Conservation (phyloP, 2,329 filamentous ascomycete species). For the Verticillium klebahnii region DNA sequence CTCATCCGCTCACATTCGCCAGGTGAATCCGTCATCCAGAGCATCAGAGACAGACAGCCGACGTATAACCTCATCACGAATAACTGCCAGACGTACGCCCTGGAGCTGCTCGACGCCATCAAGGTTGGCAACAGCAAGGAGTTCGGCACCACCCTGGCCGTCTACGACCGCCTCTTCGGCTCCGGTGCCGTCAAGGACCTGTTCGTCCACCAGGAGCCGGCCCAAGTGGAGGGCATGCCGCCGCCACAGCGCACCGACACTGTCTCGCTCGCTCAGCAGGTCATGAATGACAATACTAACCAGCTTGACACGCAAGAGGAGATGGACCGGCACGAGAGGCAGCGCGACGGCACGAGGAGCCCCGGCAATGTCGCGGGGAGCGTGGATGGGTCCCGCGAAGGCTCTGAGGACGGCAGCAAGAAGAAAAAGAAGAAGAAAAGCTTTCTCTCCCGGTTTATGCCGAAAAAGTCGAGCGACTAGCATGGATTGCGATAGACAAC, state of each 20-base stretch:
- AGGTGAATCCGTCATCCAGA: conserved; percentile 49
- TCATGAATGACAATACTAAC: conserved; percentile 51
- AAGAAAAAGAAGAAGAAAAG: not conserved
- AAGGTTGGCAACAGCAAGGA: conserved; percentile 44
- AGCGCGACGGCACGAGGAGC: conserved; percentile 6
- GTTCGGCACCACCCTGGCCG: conserved; percentile 48
- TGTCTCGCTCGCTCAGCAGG: conserved; percentile 42
- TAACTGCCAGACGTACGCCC: conserved; percentile 55
- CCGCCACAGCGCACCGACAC: conserved; percentile 26
- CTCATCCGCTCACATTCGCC: not conserved
- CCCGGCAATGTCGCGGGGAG: not conserved
- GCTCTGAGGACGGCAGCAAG: not conserved
- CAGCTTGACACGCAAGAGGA: conserved; percentile 40
- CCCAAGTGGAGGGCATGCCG: not conserved
- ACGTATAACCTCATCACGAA: conserved; percentile 56
- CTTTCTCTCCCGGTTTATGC: not conserved
- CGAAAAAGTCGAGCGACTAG: not conserved
- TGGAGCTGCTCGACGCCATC: conserved; percentile 48
- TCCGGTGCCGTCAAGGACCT: conserved; percentile 46
- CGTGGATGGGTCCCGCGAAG: not conserved
- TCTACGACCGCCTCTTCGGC: conserved; percentile 47
- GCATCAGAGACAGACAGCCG: conserved; percentile 42
- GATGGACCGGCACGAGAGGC: conserved; percentile 13
- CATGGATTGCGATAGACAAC: not conserved
- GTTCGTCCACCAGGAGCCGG: conserved; percentile 29